These are phyloP conservation scores for Melanogaster broomeanus DNA, from an alignment of 768 basidiomycete genomes.

Conservation along the genomic window DNA sequence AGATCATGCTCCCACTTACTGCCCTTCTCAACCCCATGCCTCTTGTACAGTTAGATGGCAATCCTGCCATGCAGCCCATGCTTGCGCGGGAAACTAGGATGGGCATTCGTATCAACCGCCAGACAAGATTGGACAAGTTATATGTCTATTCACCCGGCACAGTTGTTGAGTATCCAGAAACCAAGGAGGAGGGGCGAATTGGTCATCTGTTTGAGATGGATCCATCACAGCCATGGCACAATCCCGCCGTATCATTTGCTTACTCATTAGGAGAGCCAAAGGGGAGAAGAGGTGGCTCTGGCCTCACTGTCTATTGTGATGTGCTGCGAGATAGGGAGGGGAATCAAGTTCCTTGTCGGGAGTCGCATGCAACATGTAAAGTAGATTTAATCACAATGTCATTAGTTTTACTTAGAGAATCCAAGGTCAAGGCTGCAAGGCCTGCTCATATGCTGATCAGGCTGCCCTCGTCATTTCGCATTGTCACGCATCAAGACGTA, in stretches of 20 bases:
- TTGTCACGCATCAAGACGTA: background rate
- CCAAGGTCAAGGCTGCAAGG: background rate
- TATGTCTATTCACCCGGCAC: background rate
- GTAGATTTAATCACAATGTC: background rate
- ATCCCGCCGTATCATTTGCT: background rate
- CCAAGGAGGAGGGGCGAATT: background rate
- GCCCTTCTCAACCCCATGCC: background rate
- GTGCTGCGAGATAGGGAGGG: background rate
- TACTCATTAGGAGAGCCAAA: background rate
- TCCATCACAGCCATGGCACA: background rate
- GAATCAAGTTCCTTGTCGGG: background rate
- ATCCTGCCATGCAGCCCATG: background rate
- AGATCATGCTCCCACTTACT: background rate
- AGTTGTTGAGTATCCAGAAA: background rate
- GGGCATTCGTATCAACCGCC: background rate
- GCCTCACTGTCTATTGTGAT: background rate
- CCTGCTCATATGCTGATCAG: background rate
- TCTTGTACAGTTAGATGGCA: background rate
- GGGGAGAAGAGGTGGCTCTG: background rate
- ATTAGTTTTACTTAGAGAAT: background rate
- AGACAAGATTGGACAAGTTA: background rate
- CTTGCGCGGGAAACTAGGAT: background rate
- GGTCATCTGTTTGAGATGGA: background rate
- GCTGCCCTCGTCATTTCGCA: background rate
- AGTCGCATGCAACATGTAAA: background rate